phyloP scores from a whole-genome alignment of 176 grass and related monocot species.

The Phyllostachys edulis region DNA sequence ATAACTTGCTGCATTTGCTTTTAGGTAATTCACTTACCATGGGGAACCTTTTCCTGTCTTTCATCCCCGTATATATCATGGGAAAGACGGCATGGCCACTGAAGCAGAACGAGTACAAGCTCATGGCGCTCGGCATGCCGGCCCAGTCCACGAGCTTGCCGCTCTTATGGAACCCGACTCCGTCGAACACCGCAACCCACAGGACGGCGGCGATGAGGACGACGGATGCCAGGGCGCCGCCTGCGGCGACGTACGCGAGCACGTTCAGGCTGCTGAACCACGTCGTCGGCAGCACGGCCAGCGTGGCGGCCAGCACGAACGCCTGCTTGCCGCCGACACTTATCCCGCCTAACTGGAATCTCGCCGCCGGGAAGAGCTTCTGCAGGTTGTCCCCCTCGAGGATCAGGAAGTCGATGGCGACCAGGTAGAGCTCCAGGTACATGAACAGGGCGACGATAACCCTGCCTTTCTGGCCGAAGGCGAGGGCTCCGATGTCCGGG shows the following conservation, averaged over 20 bases:
- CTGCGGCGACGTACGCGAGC: slow-evolving; percentile 48
- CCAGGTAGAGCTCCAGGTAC: slow-evolving; percentile 69
- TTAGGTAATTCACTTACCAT: slow-evolving; percentile 9
- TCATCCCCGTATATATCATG: slow-evolving; percentile 59
- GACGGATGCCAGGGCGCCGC: slow-evolving; percentile 46
- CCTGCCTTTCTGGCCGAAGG: slow-evolving; percentile 39
- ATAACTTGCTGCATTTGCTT: no score
- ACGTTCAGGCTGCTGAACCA: slow-evolving; percentile 62
- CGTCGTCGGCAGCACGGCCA: slow-evolving; percentile 54
- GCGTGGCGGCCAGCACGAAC: slow-evolving; percentile 50
- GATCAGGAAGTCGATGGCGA: slow-evolving; percentile 58
- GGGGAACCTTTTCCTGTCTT: slow-evolving; percentile 43
- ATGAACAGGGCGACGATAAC: slow-evolving; percentile 44
- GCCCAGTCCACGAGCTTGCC: slow-evolving; percentile 42
- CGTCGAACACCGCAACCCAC: slow-evolving; percentile 45
- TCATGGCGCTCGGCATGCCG: slow-evolving; percentile 48
- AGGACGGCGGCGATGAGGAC: slow-evolving; percentile 47
- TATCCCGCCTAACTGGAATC: slow-evolving; percentile 20
- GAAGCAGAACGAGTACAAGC: slow-evolving; percentile 70
- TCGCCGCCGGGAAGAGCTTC: slow-evolving; percentile 42
- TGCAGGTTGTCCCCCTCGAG: slow-evolving; percentile 54
- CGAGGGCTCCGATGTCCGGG: slow-evolving; percentile 43
- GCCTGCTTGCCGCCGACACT: slow-evolving; percentile 42
- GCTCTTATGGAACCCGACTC: slow-evolving; percentile 51
- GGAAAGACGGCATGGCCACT: slow-evolving; percentile 65